phyloP scores from a whole-genome alignment of 2,329 filamentous ascomycete genomes.

The Aureobasidium sp. region DNA sequence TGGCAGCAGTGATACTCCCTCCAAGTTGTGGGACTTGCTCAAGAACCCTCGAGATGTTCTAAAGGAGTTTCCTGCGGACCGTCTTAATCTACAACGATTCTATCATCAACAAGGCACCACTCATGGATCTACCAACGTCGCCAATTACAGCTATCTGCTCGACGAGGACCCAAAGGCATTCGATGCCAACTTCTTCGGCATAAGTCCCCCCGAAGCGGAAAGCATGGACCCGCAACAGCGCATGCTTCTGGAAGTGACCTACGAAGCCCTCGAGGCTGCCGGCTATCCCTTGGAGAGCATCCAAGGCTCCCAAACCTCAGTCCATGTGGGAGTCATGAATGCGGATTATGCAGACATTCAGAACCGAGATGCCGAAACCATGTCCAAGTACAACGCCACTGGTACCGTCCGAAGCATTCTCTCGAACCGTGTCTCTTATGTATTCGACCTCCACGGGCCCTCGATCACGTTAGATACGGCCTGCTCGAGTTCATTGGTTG shows the following conservation, averaged over 20 bases:
- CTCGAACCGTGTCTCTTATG: conserved; percentile 32
- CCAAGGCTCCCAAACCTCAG: conserved; percentile 17
- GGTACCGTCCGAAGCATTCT: conserved; percentile 33
- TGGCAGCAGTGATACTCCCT: conserved; percentile 27
- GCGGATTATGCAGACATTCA: background rate
- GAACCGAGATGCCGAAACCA: background rate
- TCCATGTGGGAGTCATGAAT: conserved; percentile 20
- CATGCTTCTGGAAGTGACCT: conserved; percentile 34
- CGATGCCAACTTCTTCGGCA: conserved; percentile 25
- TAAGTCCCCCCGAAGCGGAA: conserved; percentile 20
- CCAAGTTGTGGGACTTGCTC: conserved; percentile 16
- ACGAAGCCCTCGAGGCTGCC: conserved; percentile 30
- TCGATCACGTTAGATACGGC: conserved; percentile 42
- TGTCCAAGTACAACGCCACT: conserved; percentile 20
- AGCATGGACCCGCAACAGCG: conserved; percentile 39
- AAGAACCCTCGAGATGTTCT: conserved; percentile 15
- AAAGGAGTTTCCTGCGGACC: conserved; percentile 21
- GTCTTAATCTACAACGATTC: conserved; percentile 19
- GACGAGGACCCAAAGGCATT: conserved; percentile 22
- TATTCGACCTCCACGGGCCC: conserved; percentile 35
- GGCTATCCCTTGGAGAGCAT: conserved; percentile 15
- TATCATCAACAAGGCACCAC: conserved; percentile 20
- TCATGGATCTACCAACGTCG: conserved; percentile 2
- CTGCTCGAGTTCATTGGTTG: conserved; percentile 37
- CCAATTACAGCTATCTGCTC: conserved; percentile 18